Evolutionary conservation across 495 filamentous ascomycete species (phyloP), one percentile per base, ranked within the genome.

Genomic region (Stereocaulon alpinum): DNA sequence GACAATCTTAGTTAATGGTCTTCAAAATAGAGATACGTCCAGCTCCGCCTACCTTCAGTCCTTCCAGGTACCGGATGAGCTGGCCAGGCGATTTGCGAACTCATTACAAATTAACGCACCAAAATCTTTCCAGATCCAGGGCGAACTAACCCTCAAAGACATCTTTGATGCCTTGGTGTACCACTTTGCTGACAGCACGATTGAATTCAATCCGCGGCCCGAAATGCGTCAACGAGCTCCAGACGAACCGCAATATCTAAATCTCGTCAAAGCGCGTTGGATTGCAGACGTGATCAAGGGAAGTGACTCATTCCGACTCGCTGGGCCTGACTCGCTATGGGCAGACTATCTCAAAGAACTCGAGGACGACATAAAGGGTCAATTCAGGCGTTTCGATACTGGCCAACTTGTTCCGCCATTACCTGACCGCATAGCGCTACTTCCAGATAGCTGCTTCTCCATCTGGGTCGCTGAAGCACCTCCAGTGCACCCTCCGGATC

Each of bases 261-360:
- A 67, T 10, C 61, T 67, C 34, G 29, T 66, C 1, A 67, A 67
- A 44, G 61, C 57, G 30, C 57, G 27, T 29, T 67, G 66, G 66
- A 59, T 66, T 42, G 40, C 40, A 14, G 24, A 54, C 10, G 18
- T 20, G 14, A 15, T 62, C 12, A 55, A 53, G 20, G 17, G 37
- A 4, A 62, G 60, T 32, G 9, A 37, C 4, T 48, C 34, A 10
- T 51, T 62, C 4, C 22, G n/a, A 40, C 10, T 17, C 17, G 37
- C 47, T 29, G 60, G 60, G 9, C 20, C 45, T 9, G 50, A 43
- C 17, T 62, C 60, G 1, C 30, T 62, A 9, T 62, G 60, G 60
- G 60, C 55, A 34, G 55, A 56, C 14, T 62, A 62, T 18, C 48
- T 62, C 34, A 54, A 40, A 9, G 60, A 48, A 17, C 40, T 62